Percentiles rank a stretch among this genome's conserved stretches.
phyloP scores from a whole-genome alignment of 305 asterid genomes.

The Lippia alba region DNA sequence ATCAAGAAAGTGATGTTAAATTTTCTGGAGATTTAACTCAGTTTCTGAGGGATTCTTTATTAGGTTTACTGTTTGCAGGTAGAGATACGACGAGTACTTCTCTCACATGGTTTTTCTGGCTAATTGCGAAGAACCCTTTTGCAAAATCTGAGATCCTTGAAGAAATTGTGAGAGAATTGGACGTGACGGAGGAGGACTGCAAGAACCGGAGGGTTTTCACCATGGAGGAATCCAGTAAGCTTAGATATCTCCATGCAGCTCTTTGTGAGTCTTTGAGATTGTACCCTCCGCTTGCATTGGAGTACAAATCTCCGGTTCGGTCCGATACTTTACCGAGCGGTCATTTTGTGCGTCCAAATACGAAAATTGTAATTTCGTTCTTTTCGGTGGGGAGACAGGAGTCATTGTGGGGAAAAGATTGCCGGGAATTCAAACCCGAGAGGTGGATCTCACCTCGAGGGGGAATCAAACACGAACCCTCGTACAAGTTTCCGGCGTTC shows the following conservation, averaged over 20 bases:
- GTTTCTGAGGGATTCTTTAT: constrained; percentile 34
- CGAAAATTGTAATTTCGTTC: constrained; percentile 32
- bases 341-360: not conserved
- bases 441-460: constrained; percentile 36
- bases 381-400: constrained; percentile 45
- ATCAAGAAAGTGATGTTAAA: not conserved
- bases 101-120: constrained; percentile 25
- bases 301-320: constrained; percentile 27
- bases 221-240: constrained; percentile 25
- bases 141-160: constrained; percentile 16
- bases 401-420: constrained; percentile 40
- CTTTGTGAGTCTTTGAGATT: constrained; percentile 29
- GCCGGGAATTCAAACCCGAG: constrained; percentile 41
- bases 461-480: constrained; percentile 41
- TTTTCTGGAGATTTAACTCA: not conserved
- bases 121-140: constrained; percentile 14
- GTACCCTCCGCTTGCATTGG: constrained; percentile 34
- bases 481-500: constrained; percentile 51
- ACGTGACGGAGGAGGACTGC: not conserved
- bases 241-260: constrained; percentile 34
- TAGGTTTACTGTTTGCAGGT: constrained; percentile 37
- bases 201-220: constrained; percentile 15
- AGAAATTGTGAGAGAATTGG: constrained; percentile 24
- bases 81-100: constrained; percentile 36
- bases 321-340: constrained; percentile 33